Evolutionary conservation across 805 yeast species (phyloP), one percentile per base, ranked within the genome.

Genomic region (Candida sakaeoensis): DNA sequence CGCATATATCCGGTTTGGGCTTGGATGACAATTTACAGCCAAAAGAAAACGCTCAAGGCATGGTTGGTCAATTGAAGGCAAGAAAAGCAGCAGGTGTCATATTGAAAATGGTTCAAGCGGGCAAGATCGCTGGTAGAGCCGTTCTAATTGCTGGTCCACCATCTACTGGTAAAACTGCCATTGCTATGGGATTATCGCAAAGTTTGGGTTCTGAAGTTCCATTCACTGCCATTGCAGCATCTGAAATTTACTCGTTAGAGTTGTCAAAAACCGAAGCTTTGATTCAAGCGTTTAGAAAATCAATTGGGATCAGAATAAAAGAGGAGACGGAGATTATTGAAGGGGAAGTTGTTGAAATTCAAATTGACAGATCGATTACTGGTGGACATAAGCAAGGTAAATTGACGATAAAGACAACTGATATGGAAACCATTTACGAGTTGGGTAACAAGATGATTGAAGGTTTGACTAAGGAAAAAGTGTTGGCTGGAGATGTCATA

Each of bases 331-430:
- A 93, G 64, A 79, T 93, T 41, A 91, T 93, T 50, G 98, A 93
- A 68, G 99, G 99, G 61, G 99, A 93, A 65, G 99, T 93, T 37
- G 96, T 93, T 26, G 99, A 93, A 65, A 85, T 88, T 56, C 95
- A 87, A 66, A 87, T 88, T 50, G 96, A 88, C 64, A 79, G 96
- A 57, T 83, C 95, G 17, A 78, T 93, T 41, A 85, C 96, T 8
- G 99, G 99, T 29, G 99, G 99, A 37, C 96, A 89, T 64, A 91
- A 93, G 60, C 98, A 95, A 63, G 98, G 99, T 31, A 93, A 93
- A 65, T 79, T 95, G 54, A 93, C 99, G 14, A 91, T 93, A 61
- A 93, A 88, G 60, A 86, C 98, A 34, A 93, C 98, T 30, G 96
- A 93, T 61, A 95, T 93, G 95, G 99, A 95, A 65, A 91, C 99